Evolutionary conservation across 202 grass and related monocot species (phyloP).

Genomic region (Zizania palustris): DNA sequence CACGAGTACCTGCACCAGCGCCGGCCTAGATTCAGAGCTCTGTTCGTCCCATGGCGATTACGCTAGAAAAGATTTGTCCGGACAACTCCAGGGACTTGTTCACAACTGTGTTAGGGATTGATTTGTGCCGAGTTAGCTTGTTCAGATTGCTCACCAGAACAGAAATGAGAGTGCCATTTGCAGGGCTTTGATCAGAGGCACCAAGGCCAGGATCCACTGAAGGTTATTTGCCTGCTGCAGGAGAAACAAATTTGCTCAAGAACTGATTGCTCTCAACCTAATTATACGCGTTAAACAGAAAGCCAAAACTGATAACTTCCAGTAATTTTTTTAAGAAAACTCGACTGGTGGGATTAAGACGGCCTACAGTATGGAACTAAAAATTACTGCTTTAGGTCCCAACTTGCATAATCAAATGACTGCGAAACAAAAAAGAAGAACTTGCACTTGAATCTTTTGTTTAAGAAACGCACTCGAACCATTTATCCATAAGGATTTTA

Average conservation of each 20-base stretch:
- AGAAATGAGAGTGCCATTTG: slow-evolving; percentile 87
- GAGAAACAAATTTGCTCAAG: neutral
- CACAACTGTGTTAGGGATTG: slow-evolving; percentile 7
- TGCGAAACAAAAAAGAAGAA: neutral
- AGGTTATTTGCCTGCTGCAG: slow-evolving; percentile 67
- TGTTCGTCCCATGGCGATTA: neutral
- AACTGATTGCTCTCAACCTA: neutral
- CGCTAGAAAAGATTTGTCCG: neutral
- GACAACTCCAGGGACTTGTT: slow-evolving; percentile 1
- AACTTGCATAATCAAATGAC: neutral
- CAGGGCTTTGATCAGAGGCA: slow-evolving; percentile 77
- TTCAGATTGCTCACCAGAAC: slow-evolving; percentile 69
- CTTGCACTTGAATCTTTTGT: neutral
- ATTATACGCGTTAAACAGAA: neutral
- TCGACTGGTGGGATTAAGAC: too few relatives aligned
- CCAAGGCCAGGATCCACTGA: slow-evolving; percentile 86
- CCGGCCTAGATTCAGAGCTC: neutral
- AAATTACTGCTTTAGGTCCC: neutral
- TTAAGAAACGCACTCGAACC: neutral
- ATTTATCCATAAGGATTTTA: neutral
- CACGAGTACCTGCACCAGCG: slow-evolving; percentile 76
- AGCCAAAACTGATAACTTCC: neutral
- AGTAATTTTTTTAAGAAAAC: too few relatives aligned
- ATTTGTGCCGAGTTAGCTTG: neutral
- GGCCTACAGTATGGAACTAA: too few relatives aligned